Evolutionary conservation across 2,329 filamentous ascomycete species (phyloP).

Genomic region (Triangularia setosa): DNA sequence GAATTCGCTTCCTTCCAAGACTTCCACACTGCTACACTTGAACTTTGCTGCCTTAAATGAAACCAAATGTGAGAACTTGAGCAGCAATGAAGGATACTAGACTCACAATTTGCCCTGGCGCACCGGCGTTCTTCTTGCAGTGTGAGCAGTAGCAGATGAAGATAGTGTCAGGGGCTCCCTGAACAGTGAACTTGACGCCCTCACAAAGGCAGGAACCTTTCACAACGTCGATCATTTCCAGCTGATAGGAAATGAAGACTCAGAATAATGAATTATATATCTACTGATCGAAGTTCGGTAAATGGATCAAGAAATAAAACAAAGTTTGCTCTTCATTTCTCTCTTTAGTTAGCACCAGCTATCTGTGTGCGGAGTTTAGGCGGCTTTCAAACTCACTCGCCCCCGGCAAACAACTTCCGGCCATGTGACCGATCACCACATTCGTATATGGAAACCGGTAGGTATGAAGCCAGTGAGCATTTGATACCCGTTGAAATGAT

Average conservation of each 20-base stretch:
- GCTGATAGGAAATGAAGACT: not conserved
- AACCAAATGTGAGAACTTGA: not conserved
- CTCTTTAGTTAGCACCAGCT: not conserved
- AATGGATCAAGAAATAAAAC: not conserved
- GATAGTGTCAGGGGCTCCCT: not conserved
- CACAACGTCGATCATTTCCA: not conserved
- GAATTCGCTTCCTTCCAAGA: not conserved
- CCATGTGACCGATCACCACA: not conserved
- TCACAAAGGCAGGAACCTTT: not conserved
- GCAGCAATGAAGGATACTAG: not conserved
- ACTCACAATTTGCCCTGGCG: not conserved
- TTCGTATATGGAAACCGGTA: not conserved
- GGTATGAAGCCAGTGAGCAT: not conserved
- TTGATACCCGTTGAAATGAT: not conserved
- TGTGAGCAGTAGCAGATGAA: not conserved
- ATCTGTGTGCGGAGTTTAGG: not conserved
- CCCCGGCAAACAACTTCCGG: not conserved
- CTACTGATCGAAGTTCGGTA: no score
- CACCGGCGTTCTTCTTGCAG: not conserved
- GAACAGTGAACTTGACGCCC: not conserved
- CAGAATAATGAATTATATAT: not conserved
- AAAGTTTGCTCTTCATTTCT: not conserved
- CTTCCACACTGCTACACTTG: not conserved
- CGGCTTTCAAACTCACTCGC: not conserved
- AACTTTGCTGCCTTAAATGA: not conserved